Base-by-base conservation (phyloP, 345 rosid genomes). In the Sisymbrium altissimum region DNA sequence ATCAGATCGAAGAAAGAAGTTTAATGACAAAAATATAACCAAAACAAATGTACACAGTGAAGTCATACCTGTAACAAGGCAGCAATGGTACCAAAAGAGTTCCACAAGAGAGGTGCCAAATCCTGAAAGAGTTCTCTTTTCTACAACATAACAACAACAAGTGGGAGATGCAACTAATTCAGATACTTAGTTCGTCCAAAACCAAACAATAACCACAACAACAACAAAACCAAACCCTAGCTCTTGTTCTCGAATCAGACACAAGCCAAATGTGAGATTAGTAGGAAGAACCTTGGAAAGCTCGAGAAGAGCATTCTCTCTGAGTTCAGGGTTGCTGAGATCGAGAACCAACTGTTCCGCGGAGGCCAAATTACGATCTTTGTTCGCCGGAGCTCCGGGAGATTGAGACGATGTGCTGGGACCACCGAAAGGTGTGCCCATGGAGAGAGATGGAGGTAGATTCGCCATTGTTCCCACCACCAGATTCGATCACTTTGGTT, bases 51-150 rank as follows among this genome's bases (percentile, higher is more conserved):
- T 18, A 13, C 25, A 8, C 17, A 68, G 32, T 39, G 0, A 75
- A 53, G 79, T 5, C 54, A 64, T 56, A 77, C 80, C 80, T 77
- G 80, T 21, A 77, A 66, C 72, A 78, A 59, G 4, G 81, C 81
- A 71, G 81, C 77, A 43, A 78, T 72, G 36, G 81, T 78, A 73
- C 69, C 79, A 43, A 74, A 75, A 68, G 83, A 70, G 41, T 78
- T 79, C 90, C 98, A 86, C 88, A 90, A 69, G 49, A 96, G 80
- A 68, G 96, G 98, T 59, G 96, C 99, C 89, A 96, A 81, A 87
- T 89, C 96, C 80, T 92, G 96, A 88, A 96, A 92, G 72, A 91
- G 73, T 72, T 94, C 98, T 83, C 95, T 86, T 86, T 86, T 94
- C 93, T 91, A 82, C 78, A 82, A 41, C 74, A 8, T n/a, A 21